Evolutionary conservation across 306 rosid species (phyloP), one percentile per base, ranked within the genome.

Genomic region (Gynostemma pentaphyllum): DNA sequence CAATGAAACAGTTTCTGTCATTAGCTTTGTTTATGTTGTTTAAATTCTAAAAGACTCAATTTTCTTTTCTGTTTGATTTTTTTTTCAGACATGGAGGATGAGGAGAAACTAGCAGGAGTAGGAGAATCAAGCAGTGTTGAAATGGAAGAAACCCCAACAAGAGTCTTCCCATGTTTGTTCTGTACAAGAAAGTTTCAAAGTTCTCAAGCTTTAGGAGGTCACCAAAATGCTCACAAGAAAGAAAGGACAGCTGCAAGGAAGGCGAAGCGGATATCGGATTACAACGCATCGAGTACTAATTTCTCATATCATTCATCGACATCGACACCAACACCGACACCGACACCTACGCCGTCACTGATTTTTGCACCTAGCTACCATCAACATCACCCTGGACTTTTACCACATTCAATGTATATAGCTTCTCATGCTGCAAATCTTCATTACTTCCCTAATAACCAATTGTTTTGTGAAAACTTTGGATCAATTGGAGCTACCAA

Each of bases 161-260:
- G 85, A 67, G 70, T 84, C 9, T 89, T 89, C 69, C 86, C 87
- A 1, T 89, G 97, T 64, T 53, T 65, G 24, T 84, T 89, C 70
- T 86, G 97, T 59, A 72, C 95, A 70, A 89, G 92, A 80, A 82
- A 79, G 57, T 89, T 86, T 27, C 77, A 75, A 73, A 89, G 86
- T 62, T 89, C 95, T 53, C 97, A 89, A 70, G 95, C 97, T 19
- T 72, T 86, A 55, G 97, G 95, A 32, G 97, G 95, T 19, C 97
- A 89, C 75, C 97, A 89, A 82, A 89, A 89, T 63, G 95, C 92
- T 52, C 97, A 89, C 83, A 89, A 84, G 70, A 89, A 79, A 37
- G 97, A 86, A 66, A 79, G 97, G 66, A 86, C 70, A 1, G 95
- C 95, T 1, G 89, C 87, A 4, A 82, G 89, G 51, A 82, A 77